phyloP scores from a whole-genome alignment of 2,329 filamentous ascomycete species.

The Cyphellophora attinorum region DNA sequence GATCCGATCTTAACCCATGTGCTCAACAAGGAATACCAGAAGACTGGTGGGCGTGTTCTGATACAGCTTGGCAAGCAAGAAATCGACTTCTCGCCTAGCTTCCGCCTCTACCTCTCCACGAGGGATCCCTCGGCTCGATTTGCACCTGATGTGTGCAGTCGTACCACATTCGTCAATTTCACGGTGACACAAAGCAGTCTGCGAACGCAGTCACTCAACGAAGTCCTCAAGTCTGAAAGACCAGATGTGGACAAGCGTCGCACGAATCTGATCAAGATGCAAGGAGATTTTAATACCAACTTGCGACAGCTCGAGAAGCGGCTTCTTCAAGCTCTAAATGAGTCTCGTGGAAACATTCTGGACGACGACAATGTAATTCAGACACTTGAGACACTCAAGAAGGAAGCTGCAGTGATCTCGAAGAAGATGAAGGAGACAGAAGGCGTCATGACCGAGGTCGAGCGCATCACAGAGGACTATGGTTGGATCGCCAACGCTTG shows the following conservation, averaged over 20 bases:
- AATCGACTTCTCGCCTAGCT: constrained; percentile 96
- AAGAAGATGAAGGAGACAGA: constrained; percentile 94
- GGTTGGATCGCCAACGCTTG: constrained; percentile 86
- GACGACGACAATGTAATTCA: constrained; percentile 98
- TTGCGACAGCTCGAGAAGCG: constrained; percentile 90
- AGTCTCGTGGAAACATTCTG: constrained; percentile 93
- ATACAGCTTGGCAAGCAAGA: constrained; percentile 98
- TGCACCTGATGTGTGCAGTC: constrained; percentile 91
- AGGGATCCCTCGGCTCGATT: constrained; percentile 93
- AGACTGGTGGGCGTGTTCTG: constrained; percentile 91
- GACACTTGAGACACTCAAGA: constrained; percentile 94
- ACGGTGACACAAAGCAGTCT: constrained; percentile 98
- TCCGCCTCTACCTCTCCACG: constrained; percentile 91
- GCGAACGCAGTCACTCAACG: constrained; percentile 94
- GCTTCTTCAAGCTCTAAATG: constrained; percentile 87
- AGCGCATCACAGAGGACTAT: constrained; percentile 91
- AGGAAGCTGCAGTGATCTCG: constrained; percentile 91
- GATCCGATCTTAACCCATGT: constrained; percentile 97
- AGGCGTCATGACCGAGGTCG: constrained; percentile 95
- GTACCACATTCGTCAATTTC: constrained; percentile 98
- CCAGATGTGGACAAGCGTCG: constrained; percentile 94
- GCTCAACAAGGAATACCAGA: constrained; percentile 98
- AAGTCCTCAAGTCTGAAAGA: constrained; percentile 93
- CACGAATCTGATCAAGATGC: constrained; percentile 95
- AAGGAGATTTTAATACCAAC: constrained; percentile 99